Percentiles rank a stretch among this genome's conserved stretches.
Conservation (phyloP, 73 alveolate species). For the Effrenium voratum region DNA sequence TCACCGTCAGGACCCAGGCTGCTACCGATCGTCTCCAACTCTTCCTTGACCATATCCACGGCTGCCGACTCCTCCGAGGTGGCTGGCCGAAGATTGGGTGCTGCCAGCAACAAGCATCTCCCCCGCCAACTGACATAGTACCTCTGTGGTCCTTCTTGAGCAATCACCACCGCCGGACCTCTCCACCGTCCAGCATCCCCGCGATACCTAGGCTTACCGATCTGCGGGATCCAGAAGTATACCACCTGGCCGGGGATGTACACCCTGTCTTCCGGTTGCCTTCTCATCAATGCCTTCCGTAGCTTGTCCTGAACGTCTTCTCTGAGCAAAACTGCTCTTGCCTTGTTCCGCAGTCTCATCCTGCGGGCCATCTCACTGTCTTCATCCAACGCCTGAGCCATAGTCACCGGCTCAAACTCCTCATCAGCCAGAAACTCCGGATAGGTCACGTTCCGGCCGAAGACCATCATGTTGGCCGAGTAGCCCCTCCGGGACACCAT, state of each 20-base stretch:
- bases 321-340: neutral
- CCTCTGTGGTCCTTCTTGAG: neutral
- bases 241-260: slow-evolving; percentile 42
- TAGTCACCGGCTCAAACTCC: neutral
- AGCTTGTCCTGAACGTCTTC: slow-evolving; percentile 55
- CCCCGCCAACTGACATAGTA: slow-evolving; percentile 42
- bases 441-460: slow-evolving; percentile 6
- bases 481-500: neutral
- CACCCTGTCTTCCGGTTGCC: neutral
- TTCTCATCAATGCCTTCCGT: neutral
- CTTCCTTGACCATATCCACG: neutral
- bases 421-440: slow-evolving; percentile 59
- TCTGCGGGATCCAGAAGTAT: neutral
- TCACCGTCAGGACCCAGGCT: neutral
- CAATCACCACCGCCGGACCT: slow-evolving; percentile 14
- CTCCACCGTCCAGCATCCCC: slow-evolving; percentile 25
- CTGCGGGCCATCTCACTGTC: slow-evolving; percentile 25
- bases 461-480: slow-evolving; percentile 27
- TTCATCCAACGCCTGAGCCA: neutral
- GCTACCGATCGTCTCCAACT: neutral
- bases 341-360: neutral
- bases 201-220: neutral
- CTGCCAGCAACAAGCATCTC: neutral
- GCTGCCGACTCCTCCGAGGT: neutral
- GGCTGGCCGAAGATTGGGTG: neutral